Evolutionary conservation across 495 filamentous ascomycete species (phyloP), one percentile per base, ranked within the genome.

Genomic region (Talaromyces proteolyticus): DNA sequence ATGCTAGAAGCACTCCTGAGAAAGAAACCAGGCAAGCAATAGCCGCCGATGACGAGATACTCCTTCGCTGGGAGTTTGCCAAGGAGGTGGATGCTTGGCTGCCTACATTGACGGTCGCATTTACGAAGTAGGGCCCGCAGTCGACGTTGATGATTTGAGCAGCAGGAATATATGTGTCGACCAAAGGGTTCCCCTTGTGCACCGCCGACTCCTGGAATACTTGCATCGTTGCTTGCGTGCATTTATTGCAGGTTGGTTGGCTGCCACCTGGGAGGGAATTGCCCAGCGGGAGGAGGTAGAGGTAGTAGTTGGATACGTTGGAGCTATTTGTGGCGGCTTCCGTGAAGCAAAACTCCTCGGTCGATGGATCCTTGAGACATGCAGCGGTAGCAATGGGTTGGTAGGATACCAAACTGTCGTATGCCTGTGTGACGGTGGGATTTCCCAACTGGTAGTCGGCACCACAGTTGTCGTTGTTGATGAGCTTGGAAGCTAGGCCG

Each of bases 231-330:
- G 82, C 65, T 56, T 80, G 69, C 21, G 88, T 63, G 57, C 89
- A 94, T n/a, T 67, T 53, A 50, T 75, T 76, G 62, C 89, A 94
- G 3, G 80, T 81, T 1, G 89, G 87, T 16, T 73, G 66, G 17
- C 79, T 74, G 3, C 74, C 76, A 3, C 72, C 73, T 0, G 86
- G 82, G 2, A 96, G 66, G 3, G 66, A 52, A n/a, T 75, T 78
- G 22, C 92, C 92, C 36, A 95, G 73, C 4, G 93, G 87, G 1
- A 97, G 69, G 56, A 84, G 89, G 69, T 96, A 98, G 16, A 91
- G 69, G 52, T 90, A 87, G 29, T 81, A 75, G 61, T 88, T 84
- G 21, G 77, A 76, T 0, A 84, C 70, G 21, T 79, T 85, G 8
- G 79, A 74, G 16, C 58, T 57, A 62, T 95, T 95, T 8, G 85